Conservation (phyloP, 345 rosid species). For the Mangifera indica region DNA sequence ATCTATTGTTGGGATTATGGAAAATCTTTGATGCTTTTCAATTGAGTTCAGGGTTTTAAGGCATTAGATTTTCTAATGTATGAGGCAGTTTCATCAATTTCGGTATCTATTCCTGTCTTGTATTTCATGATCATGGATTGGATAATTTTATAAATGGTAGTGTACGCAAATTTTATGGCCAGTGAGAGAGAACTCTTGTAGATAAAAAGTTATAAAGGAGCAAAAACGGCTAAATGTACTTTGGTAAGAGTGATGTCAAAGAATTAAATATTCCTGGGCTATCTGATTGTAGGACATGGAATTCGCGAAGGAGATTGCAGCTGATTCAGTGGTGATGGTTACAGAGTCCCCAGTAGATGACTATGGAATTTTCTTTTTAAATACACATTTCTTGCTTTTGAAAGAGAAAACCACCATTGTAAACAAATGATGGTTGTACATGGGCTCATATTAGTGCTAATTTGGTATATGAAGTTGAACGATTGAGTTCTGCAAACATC, state of each 20-base stretch:
- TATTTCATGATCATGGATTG: neutral
- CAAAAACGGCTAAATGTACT: neutral
- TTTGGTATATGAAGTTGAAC: neutral
- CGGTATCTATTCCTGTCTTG: neutral
- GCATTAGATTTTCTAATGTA: neutral
- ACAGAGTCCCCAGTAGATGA: neutral
- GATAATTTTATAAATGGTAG: neutral
- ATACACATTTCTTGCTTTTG: neutral
- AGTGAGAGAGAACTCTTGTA: neutral
- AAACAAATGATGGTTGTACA: neutral
- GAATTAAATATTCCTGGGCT: neutral
- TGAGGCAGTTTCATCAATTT: neutral
- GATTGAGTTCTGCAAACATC: constrained; percentile 6
- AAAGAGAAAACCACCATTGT: neutral
- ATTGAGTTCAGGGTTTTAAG: neutral
- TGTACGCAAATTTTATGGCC: neutral
- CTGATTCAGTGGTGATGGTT: neutral
- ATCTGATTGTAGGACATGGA: neutral
- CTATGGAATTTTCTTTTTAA: neutral
- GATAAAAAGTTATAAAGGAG: neutral
- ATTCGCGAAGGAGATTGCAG: constrained; percentile 3
- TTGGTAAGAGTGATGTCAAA: neutral
- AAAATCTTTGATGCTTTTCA: neutral
- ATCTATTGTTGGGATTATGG: neutral
- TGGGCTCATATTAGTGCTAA: neutral